A percentile compares a stretch with the other conserved stretches of the same genome.
phyloP scores from a whole-genome alignment of 2,329 filamentous ascomycete species.

The Botrytis cinerea region DNA sequence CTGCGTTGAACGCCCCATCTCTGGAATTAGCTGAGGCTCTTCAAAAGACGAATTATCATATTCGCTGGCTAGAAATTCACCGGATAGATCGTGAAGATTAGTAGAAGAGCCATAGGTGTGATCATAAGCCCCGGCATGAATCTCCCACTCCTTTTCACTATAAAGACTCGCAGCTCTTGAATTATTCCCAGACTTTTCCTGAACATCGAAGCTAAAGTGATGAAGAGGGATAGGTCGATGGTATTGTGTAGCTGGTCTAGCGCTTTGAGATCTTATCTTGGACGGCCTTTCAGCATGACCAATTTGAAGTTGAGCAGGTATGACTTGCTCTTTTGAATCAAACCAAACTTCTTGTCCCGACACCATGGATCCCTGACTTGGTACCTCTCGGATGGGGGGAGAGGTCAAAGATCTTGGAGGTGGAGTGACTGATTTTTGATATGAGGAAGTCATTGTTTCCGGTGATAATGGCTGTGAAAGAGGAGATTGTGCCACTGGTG shows the following conservation, averaged over 20 bases:
- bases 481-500: not conserved
- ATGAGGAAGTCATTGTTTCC: not conserved
- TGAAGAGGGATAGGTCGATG: constrained; percentile 22
- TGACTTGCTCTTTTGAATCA: constrained; percentile 2
- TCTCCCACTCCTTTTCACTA: constrained; percentile 24
- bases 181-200: constrained; percentile 14
- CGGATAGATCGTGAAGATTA: constrained; percentile 6
- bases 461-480: not conserved
- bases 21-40: constrained; percentile 23
- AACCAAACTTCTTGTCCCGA: constrained; percentile 10
- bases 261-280: constrained; percentile 16
- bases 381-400: not conserved
- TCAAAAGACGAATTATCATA: constrained; percentile 28
- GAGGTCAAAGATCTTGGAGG: not conserved
- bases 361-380: constrained; percentile 3
- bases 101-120: constrained; percentile 32
- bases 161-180: constrained; percentile 10
- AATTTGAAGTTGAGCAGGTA: not conserved
- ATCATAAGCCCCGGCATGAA: constrained; percentile 29
- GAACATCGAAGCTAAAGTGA: constrained; percentile 22
- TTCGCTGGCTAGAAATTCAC: not conserved
- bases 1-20: constrained; percentile 27
- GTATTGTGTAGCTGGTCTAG: constrained; percentile 12
- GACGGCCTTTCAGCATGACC: not conserved
- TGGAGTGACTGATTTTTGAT: not conserved